Evolutionary conservation across 768 basidiomycete species (phyloP).

Genomic region (Crassisporium funariophilum): DNA sequence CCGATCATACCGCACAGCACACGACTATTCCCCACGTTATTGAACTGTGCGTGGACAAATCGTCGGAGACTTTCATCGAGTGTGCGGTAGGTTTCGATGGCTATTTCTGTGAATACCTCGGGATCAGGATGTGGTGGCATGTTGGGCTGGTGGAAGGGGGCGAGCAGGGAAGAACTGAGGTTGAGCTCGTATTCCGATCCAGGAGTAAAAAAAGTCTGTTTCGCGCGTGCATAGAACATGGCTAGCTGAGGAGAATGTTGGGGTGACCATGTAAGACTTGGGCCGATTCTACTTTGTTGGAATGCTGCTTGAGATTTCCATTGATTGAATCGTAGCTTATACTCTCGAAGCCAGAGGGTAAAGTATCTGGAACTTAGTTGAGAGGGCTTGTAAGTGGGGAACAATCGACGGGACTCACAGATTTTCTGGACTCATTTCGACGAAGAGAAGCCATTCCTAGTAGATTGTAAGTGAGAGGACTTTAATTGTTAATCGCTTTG

Average conservation of each 20-base stretch:
- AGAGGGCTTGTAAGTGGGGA: constrained; percentile 2
- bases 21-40: constrained; percentile 70
- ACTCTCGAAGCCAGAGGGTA: constrained; percentile 80
- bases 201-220: constrained; percentile 79
- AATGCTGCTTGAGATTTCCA: constrained; percentile 41
- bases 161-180: constrained; percentile 65
- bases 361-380: constrained; percentile 58
- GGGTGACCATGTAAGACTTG: constrained; percentile 36
- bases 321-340: constrained; percentile 51
- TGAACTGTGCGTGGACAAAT: constrained; percentile 70
- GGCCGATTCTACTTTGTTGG: constrained; percentile 27
- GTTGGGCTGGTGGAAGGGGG: constrained; percentile 53
- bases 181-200: constrained; percentile 72
- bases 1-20: constrained; percentile 71
- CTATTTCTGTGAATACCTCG: constrained; percentile 60
- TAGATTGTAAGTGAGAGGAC: constrained; percentile 11
- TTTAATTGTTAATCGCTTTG: not conserved
- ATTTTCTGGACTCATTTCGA: constrained; percentile 75
- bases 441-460: constrained; percentile 80
- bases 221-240: constrained; percentile 78
- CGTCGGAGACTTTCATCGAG: constrained; percentile 65
- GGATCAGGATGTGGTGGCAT: constrained; percentile 64
- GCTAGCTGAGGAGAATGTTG: constrained; percentile 58
- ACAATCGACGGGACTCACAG: constrained; percentile 48
- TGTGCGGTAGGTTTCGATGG: constrained; percentile 56